Percentiles rank a stretch among this genome's conserved stretches.
Conservation (phyloP, 2,329 filamentous ascomycete species). For the Acephala macrosclerotiorum region DNA sequence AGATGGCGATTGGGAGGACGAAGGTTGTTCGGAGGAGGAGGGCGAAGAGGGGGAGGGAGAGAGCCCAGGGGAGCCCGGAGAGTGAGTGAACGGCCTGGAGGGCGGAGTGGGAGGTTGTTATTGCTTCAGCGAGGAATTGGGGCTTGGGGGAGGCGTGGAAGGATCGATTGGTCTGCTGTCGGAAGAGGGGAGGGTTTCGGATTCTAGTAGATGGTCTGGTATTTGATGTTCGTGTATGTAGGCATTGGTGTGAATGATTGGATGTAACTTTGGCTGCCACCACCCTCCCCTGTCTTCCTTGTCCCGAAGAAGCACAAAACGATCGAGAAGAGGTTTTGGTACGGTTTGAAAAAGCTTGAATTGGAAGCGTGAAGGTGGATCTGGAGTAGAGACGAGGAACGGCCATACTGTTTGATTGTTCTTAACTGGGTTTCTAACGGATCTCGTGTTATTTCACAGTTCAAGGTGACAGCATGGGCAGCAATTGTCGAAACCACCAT, state of each 20-base stretch:
- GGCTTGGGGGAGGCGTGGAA: slow-evolving; percentile 58
- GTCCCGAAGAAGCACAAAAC: no score
- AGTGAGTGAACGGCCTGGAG: slow-evolving; percentile 58
- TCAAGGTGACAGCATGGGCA: no score
- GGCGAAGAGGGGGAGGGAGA: slow-evolving; percentile 61
- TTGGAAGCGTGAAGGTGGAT: no score
- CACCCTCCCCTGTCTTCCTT: no score
- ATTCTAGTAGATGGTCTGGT: neutral
- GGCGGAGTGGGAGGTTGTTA: slow-evolving; percentile 50
- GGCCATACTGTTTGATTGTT: neutral
- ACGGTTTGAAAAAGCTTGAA: no score
- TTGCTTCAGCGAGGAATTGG: slow-evolving; percentile 49
- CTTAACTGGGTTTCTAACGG: no score
- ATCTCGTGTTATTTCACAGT: no score
- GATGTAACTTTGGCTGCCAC: no score
- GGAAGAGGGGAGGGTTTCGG: neutral
- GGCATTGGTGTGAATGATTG: neutral
- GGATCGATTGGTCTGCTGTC: slow-evolving; percentile 42
- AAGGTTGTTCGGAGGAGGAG: slow-evolving; percentile 56
- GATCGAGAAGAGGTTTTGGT: no score
- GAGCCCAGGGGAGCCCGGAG: slow-evolving; percentile 59
- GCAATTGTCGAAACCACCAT: no score
- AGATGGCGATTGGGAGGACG: slow-evolving; percentile 55
- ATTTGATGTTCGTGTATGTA: no score
- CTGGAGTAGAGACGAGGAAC: neutral